Conservation (phyloP, 345 rosid genomes). For the Lepidium aucheri region DNA sequence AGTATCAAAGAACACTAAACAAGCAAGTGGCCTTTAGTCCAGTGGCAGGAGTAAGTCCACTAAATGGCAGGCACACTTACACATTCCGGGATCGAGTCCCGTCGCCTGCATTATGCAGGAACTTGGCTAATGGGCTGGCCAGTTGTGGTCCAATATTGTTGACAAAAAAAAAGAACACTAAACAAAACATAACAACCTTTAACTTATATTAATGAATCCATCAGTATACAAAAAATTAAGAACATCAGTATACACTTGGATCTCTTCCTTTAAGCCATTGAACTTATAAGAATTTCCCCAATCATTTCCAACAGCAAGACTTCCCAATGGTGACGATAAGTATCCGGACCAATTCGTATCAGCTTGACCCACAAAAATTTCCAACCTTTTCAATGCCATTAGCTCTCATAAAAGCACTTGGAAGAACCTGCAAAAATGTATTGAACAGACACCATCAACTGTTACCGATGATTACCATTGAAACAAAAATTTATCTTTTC, state of each 20-base stretch:
- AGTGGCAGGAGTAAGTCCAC: too few relatives aligned
- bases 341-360: neutral
- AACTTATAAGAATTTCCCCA: neutral
- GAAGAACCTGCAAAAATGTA: neutral
- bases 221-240: too few relatives aligned
- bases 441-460: neutral
- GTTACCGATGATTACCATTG: neutral
- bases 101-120: too few relatives aligned
- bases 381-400: neutral
- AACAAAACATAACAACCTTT: too few relatives aligned
- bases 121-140: too few relatives aligned
- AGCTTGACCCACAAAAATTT: neutral
- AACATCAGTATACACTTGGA: too few relatives aligned
- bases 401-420: neutral
- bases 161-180: too few relatives aligned
- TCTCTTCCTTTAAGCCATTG: neutral
- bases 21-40: too few relatives aligned
- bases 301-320: neutral
- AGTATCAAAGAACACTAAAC: too few relatives aligned
- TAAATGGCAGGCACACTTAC: too few relatives aligned
- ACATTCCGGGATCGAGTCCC: too few relatives aligned
- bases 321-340: neutral
- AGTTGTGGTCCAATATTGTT: too few relatives aligned
- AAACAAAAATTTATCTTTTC: neutral
- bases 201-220: constrained; percentile 42